Evolutionary conservation across 371 early-diverging fungal genomes (phyloP).

Genomic region (Mortierella sp.): DNA sequence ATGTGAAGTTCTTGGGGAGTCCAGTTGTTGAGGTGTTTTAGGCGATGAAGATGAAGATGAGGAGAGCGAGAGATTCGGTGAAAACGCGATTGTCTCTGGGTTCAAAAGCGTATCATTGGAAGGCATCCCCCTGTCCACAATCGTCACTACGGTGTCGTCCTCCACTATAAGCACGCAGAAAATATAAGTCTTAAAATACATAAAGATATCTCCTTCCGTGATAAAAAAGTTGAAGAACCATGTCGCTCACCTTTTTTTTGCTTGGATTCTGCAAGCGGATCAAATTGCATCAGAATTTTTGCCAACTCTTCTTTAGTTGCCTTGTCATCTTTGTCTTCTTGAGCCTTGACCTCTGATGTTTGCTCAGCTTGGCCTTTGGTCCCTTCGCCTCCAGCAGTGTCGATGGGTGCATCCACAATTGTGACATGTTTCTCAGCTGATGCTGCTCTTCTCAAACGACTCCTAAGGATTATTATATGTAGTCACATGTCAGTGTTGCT

Average conservation of each 20-base stretch:
- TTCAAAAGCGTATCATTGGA: neutral
- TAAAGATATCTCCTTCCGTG: neutral
- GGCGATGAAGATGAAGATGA: constrained; percentile 28
- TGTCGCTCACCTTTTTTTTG: neutral
- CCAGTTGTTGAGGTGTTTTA: constrained; percentile 31
- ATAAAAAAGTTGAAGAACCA: neutral
- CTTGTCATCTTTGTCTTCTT: constrained; percentile 29
- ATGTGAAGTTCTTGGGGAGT: constrained; percentile 44
- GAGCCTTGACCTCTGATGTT: constrained; percentile 8
- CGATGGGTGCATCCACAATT: constrained; percentile 24
- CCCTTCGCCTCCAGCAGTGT: neutral
- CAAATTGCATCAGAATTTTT: constrained; percentile 52
- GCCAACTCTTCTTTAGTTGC: constrained; percentile 39
- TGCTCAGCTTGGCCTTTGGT: neutral
- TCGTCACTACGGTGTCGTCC: neutral
- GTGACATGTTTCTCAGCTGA: constrained; percentile 50
- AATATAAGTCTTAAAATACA: neutral
- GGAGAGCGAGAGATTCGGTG: constrained; percentile 36
- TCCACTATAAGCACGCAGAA: neutral
- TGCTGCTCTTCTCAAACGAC: constrained; percentile 21
- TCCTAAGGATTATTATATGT: constrained; percentile 10
- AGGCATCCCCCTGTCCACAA: neutral
- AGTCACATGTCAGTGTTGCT: neutral
- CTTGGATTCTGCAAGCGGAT: constrained; percentile 39
- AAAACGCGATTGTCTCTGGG: constrained; percentile 1